Base-by-base conservation (phyloP, 768 basidiomycete genomes). In the Cyclocybe aegerita region DNA sequence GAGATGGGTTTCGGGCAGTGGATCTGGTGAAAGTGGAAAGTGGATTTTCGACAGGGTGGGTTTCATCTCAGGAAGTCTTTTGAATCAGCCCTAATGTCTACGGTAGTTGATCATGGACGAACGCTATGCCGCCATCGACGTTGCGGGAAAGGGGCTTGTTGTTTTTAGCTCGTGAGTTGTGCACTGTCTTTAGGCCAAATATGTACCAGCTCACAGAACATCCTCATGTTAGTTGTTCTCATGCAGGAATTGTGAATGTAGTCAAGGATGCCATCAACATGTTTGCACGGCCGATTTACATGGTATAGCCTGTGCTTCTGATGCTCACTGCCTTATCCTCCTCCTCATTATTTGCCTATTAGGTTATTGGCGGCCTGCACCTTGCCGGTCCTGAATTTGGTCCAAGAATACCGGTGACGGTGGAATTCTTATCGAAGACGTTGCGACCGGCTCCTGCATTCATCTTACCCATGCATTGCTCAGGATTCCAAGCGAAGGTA, bases 231-330 rank as follows among this genome's bases (percentile, higher is more conserved):
- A 76, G 74, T 9, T 76, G 73, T 50, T 76, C 74, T 5, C 90
- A 93, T 68, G 90, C 91, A 3, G 91, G 90, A 0, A 90, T 93
- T 48, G 84, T 89, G 39, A 93, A 93, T 55, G 91, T 94, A 23
- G 71, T 88, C 48, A 83, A 76, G 55, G 83, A 90, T 59, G 90
- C 87, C 1, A 68, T 87, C 5, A 62, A 66, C 14, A 79, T 63
- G 23, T 84, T 92, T 60, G 66, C 72, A 36, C 71, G 88, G 48
- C 91, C 90, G 0, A 73, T 93, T 39, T 79, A 91, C 61, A 91
- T 91, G 86, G 90, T 85, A 45, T 33, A 63, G 46, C 43, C 34
- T 23, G 33, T 11, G 9, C 16, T 11, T 14, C 39, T 12, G 8
- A 10, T 31, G 11, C n/a, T 15, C 16, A 0, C 5, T 16, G 31